Evolutionary conservation across 2,329 filamentous ascomycete genomes (phyloP), one percentile per base, ranked within the genome.

Genomic region (Elsinoe australis): DNA sequence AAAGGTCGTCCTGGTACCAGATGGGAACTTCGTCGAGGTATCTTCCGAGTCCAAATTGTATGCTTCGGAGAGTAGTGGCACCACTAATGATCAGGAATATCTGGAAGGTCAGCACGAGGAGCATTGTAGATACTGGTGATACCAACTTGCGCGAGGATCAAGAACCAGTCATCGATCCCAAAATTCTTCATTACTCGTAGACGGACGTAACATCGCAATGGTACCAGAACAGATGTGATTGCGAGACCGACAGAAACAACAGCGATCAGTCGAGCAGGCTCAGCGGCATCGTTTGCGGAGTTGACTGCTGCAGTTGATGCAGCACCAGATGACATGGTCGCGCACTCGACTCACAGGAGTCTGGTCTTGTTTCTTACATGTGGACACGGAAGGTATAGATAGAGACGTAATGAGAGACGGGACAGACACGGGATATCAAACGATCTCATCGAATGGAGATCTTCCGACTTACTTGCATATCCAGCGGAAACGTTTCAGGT

Each of bases 101-200:
- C 44, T 47, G 44, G 19, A n/a, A n/a, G n/a, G n/a, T n/a, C n/a
- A n/a, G n/a, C n/a, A n/a, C n/a, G n/a, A n/a, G 18, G 34, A 6
- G 2, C 26, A 18, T 47, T 28, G 35, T 19, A 2, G 36, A n/a
- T 28, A 21, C 9, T 26, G 36, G 17, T 14, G 21, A 24, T 2
- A 15, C 14, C 15, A n/a, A 47, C 44, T 24, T 47, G 44, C 24
- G 29, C 44, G 3, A 47, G 15, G 17, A 48, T 36, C 24, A 38
- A 15, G 34, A 48, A 48, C 32, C 19, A 38, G 45, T 48, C 45
- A 12, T 39, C 45, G 19, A 38, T 48, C 8, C 19, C 45, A 38
- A 48, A 48, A 12, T 38, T 39, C 10, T 36, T 36, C 32, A 31
- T 38, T 12, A 48, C 33, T 9, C 26, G 32, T 10, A 29, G 10